Evolutionary conservation across 2,329 filamentous ascomycete genomes (phyloP), one percentile per base, ranked within the genome.

Genomic region (Elsinoe perseae): DNA sequence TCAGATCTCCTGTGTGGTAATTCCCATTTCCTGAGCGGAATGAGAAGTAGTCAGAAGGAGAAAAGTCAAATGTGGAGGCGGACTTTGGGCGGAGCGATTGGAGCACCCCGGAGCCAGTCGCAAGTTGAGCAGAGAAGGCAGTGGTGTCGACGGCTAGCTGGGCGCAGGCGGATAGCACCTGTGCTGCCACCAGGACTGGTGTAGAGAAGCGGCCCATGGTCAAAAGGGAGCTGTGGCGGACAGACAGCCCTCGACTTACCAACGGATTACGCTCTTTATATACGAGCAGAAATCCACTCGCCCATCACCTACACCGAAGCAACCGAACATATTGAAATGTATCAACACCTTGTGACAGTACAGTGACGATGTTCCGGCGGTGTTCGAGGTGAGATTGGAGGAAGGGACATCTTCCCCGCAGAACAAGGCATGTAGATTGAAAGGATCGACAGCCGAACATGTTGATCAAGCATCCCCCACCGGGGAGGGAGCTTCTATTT

Each of bases 1-100:
- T 81, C 36, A 83, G 69, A 46, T 83, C 80, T 3, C 80, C 80
- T 61, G 77, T 77, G 63, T 83, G 80, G 59, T 83, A 81, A 58
- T 81, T 76, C 2, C 75, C 75, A 57, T 80, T 75, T 10, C 70
- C 70, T 9, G 76, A 73, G 6, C 80, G 72, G 14, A 68, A 66
- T 0, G 71, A 57, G 2, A 82, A 70, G 43, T 75, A 66, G 61
- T 81, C 80, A 6, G 70, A 77, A 0, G 80, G 80, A 1, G 80
- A 70, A 60, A 82, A 83, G 64, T 83, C 77, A 59, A 81, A 82
- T 0, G 66, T 55, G 12, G 50, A 58, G 2, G 66, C 64, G 0
- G 66, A 68, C 0, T 67, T 61, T 3, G 77, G 69, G 8, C 65
- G 71, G 10, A 81, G 63, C 0, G 79, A 80, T 7, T 68, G 74